Evolutionary conservation across 2,329 filamentous ascomycete genomes (phyloP).

Genomic region (Fusarium sulawesiense): DNA sequence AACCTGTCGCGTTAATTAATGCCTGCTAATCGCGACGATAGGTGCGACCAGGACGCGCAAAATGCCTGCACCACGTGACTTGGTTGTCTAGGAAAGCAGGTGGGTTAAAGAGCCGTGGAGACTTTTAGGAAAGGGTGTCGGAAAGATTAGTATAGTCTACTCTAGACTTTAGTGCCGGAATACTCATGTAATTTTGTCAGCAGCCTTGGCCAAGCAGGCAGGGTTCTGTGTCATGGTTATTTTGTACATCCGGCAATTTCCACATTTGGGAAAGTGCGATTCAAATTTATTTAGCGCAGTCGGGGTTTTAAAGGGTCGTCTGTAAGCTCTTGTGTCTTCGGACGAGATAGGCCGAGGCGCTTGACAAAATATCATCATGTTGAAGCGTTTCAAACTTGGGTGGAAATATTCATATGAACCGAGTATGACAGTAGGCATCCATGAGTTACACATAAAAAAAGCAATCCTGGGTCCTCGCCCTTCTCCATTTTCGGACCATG

Average conservation of each 20-base stretch:
- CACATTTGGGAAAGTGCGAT: background rate
- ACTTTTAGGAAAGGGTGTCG: background rate
- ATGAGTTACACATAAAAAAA: conserved; percentile 41
- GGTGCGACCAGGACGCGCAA: conserved; percentile 40
- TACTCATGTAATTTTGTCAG: background rate
- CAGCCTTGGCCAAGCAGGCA: too few relatives aligned
- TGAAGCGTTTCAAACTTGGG: background rate
- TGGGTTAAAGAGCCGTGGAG: background rate
- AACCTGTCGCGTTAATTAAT: conserved; percentile 55
- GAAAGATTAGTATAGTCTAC: background rate
- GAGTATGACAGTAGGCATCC: conserved; percentile 30
- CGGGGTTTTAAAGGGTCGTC: conserved; percentile 20
- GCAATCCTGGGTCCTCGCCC: conserved; percentile 37
- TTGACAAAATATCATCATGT: conserved; percentile 23
- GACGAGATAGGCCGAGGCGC: conserved; percentile 31
- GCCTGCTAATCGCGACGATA: conserved; percentile 35
- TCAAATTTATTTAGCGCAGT: conserved; percentile 24
- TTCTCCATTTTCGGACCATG: conserved; percentile 43
- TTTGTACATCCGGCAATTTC: conserved; percentile 2
- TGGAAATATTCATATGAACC: conserved; percentile 5
- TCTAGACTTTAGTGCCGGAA: background rate
- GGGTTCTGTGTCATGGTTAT: background rate
- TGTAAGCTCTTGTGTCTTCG: conserved; percentile 26
- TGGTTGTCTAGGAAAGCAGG: background rate
- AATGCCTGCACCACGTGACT: conserved; percentile 42